These are phyloP conservation scores for Rhododendron mucronatum DNA, from an alignment of 148 eudicot species.

Conservation along the genomic window DNA sequence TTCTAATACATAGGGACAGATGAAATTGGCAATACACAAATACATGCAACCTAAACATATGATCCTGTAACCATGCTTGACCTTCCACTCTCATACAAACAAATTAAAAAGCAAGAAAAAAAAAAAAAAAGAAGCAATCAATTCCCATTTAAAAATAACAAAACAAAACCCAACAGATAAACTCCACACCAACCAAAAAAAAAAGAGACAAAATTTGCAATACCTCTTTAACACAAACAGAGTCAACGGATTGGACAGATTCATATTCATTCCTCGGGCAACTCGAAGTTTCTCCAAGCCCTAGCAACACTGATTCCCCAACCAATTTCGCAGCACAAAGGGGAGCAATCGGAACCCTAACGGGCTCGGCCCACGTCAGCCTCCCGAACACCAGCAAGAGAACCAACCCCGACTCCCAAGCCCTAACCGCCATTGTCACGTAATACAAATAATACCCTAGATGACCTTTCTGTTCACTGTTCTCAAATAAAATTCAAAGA, in stretches of 20 bases:
- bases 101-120: not conserved
- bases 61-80: not conserved
- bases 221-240: slow-evolving; percentile 64
- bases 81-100: not conserved
- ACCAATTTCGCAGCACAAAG: slow-evolving; percentile 43
- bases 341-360: slow-evolving; percentile 31
- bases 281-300: slow-evolving; percentile 32
- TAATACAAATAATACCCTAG: too few species aligned
- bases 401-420: too few species aligned
- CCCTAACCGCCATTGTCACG: too few species aligned
- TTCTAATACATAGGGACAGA: not conserved
- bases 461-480: too few species aligned
- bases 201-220: not conserved
- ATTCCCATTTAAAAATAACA: not conserved
- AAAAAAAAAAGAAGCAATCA: not conserved
- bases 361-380: slow-evolving; percentile 33
- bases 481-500: too few species aligned
- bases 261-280: slow-evolving; percentile 29
- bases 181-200: not conserved
- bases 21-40: not conserved
- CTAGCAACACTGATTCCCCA: slow-evolving; percentile 40
- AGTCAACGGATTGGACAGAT: slow-evolving; percentile 9
- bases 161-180: not conserved
- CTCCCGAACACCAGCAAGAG: slow-evolving; percentile 30
- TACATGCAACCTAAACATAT: too few species aligned